phyloP scores from a whole-genome alignment of 2,329 filamentous ascomycete genomes.

The Colletotrichum shisoi region DNA sequence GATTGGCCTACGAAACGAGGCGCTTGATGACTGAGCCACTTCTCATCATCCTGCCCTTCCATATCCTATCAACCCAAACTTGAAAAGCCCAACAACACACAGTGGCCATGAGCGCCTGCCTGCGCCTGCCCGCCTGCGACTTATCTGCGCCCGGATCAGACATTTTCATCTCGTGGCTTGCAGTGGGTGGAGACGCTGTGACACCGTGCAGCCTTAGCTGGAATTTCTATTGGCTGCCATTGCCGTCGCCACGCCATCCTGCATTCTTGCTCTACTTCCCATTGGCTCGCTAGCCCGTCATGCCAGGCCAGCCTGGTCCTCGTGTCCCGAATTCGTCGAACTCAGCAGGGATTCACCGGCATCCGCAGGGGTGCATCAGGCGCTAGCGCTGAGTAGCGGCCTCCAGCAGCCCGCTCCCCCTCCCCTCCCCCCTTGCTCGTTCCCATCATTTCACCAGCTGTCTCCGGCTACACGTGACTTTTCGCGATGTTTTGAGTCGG shows the following conservation, averaged over 20 bases:
- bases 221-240: not conserved
- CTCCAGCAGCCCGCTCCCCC: too few species aligned
- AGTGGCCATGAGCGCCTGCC: not conserved
- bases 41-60: not conserved
- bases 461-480: conserved; percentile 31
- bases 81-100: not conserved
- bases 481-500: conserved; percentile 35
- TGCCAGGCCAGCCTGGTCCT: conserved; percentile 16
- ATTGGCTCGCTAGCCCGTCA: conserved; percentile 39
- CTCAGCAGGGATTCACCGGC: not conserved
- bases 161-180: conserved; percentile 36
- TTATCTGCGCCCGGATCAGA: conserved; percentile 16
- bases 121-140: not conserved
- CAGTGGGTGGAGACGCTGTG: conserved; percentile 19
- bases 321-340: conserved; percentile 31
- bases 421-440: conserved; percentile 4
- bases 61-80: not conserved
- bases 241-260: conserved; percentile 4
- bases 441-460: conserved; percentile 29
- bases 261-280: not conserved
- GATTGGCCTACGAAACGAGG: conserved; percentile 22
- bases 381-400: conserved; percentile 22
- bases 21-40: conserved; percentile 12
- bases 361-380: not conserved
- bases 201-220: conserved; percentile 18